These are phyloP conservation scores for Pestalotiopsis sp. DNA, from an alignment of 2,329 filamentous ascomycete genomes.

Conservation along the genomic window DNA sequence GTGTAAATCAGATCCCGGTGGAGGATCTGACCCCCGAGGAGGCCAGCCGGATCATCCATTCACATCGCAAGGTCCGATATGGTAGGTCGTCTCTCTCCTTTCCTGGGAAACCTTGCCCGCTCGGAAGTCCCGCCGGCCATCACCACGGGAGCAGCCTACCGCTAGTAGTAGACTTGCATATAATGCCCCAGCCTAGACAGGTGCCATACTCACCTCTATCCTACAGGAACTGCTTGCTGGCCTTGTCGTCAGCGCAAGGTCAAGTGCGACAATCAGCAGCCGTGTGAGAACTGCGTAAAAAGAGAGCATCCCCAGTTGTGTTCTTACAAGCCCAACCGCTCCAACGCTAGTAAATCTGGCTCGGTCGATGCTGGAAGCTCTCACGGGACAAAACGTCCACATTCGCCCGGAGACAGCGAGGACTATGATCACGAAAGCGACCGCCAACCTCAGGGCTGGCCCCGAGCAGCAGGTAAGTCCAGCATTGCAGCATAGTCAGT, in stretches of 20 bases:
- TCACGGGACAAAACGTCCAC: constrained; percentile 41
- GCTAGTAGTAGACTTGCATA: constrained; percentile 10
- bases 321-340: constrained; percentile 66
- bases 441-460: constrained; percentile 34
- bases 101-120: not conserved
- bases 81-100: constrained; percentile 40
- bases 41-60: constrained; percentile 69
- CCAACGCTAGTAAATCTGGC: constrained; percentile 36
- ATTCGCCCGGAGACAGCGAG: constrained; percentile 42
- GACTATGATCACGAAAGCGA: constrained; percentile 38
- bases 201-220: not conserved
- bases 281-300: constrained; percentile 70
- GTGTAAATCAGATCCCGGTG: constrained; percentile 42
- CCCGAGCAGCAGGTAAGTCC: constrained; percentile 30
- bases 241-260: constrained; percentile 69
- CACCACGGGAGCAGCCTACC: not conserved
- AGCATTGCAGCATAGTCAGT: not conserved
- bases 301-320: constrained; percentile 65
- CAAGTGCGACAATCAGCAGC: constrained; percentile 70
- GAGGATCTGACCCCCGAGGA: constrained; percentile 66
- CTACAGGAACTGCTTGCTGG: constrained; percentile 64
- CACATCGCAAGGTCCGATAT: constrained; percentile 69
- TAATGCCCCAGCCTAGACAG: not conserved
- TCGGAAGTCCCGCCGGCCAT: not conserved
- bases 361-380: constrained; percentile 27